Evolutionary conservation across 106 monocot genomes (phyloP), one percentile per base, ranked within the genome.

Genomic region (Acorus calamus): DNA sequence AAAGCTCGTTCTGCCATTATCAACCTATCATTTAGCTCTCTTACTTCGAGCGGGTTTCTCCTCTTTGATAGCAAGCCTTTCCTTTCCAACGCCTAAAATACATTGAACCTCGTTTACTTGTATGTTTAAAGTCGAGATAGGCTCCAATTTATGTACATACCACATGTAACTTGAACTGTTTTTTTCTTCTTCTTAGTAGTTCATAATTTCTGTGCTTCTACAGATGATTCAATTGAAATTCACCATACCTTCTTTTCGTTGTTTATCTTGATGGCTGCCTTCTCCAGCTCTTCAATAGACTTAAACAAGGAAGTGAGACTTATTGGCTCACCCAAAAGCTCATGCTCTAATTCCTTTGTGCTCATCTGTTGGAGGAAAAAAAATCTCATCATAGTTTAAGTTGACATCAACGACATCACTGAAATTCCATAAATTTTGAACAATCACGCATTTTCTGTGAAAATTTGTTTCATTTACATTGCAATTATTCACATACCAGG

Each of bases 1-100:
- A 90, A 86, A 63, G 89, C 89, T 51, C 90, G 61, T 43, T 86
- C 86, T 2, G 90, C 79, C 83, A 83, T 83, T 80, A 90, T 86
- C 57, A 90, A 55, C 57, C 83, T 67, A 60, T 86, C 86, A 44
- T 90, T 90, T 11, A 90, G 69, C 62, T 83, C 78, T 48, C 86
- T 72, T 44, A 81, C 66, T 67, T 76, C 71, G 4, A 71, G 13
- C 13, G 66, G 65, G 52, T 84, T 70, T 14, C 42, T 83, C 77
- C 74, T 63, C 7, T 72, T 74, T 7, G 64, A 48, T 11, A 55
- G 9, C 69, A 57, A 76, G 48, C 11, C 5, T 56, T 71, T 75
- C 11, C 49, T 60, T 74, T 78, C 68, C 55, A 83, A 64, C 68
- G 47, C 77, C 90, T 90, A 54, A n/a, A 65, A 49, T 42, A 60